Conservation (phyloP, 73 alveolate species). For the Stentor roeselii region DNA sequence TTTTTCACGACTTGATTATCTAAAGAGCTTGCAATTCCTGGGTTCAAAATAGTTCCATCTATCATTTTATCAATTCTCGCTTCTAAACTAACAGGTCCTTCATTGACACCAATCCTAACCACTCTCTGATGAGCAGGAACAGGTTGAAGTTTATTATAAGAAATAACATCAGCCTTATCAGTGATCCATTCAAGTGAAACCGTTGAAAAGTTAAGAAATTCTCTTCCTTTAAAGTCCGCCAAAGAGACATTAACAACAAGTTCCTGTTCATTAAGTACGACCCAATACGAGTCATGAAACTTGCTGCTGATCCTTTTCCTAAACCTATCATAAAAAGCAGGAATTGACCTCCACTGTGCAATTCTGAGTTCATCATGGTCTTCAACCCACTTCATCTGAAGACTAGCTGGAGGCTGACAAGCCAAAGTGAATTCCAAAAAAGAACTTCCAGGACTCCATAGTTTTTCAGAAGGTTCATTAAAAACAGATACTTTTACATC, state of each 20-base stretch:
- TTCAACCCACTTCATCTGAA: slow-evolving; percentile 10
- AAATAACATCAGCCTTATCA: not conserved
- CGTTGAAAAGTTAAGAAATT: slow-evolving; percentile 32
- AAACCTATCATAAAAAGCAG: not conserved
- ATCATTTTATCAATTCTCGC: not conserved
- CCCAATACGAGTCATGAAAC: slow-evolving; percentile 25
- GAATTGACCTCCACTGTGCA: not conserved
- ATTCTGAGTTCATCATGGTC: not conserved
- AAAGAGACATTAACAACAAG: slow-evolving; percentile 30
- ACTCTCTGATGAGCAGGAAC: not conserved
- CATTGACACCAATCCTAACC: not conserved
- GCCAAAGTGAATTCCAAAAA: not conserved
- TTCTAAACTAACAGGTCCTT: slow-evolving; percentile 25
- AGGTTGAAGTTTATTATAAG: not conserved
- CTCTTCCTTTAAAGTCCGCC: slow-evolving; percentile 23
- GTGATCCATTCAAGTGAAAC: not conserved
- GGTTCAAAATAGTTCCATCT: slow-evolving; percentile 20
- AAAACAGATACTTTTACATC: not conserved
- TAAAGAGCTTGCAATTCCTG: not conserved
- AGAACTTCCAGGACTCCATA: slow-evolving; percentile 15
- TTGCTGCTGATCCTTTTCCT: not conserved
- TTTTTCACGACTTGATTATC: slow-evolving; percentile 33
- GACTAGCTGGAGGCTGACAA: not conserved
- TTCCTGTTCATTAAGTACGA: slow-evolving; percentile 20
- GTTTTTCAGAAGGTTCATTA: slow-evolving; percentile 16